Evolutionary conservation across 805 yeast genomes (phyloP).

Genomic region (Lipomyces yamanashiensis): DNA sequence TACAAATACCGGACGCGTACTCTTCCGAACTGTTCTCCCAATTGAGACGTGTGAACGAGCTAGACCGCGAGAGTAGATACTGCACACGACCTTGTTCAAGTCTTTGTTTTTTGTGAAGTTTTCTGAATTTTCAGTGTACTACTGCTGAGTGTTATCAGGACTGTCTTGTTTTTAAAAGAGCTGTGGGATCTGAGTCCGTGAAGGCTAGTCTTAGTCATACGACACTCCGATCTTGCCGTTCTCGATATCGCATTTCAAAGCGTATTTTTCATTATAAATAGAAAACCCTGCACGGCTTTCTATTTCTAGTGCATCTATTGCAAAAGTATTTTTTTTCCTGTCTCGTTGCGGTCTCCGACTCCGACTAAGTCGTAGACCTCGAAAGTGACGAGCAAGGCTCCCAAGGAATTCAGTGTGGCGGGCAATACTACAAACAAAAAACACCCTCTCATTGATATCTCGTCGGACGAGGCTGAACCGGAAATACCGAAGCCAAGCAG

Average conservation of each 20-base stretch:
- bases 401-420: slow-evolving; percentile 6
- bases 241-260: too few relatives aligned
- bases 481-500: neutral
- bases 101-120: neutral
- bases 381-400: neutral
- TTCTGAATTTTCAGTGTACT: too few relatives aligned
- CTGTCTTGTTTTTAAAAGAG: too few relatives aligned
- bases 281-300: neutral
- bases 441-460: slow-evolving; percentile 1
- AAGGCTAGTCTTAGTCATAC: too few relatives aligned
- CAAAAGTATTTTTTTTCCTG: neutral
- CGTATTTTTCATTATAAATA: too few relatives aligned
- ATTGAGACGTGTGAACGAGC: neutral
- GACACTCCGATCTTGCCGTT: too few relatives aligned
- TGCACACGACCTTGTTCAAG: neutral
- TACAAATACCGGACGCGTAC: neutral
- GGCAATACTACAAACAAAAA: slow-evolving; percentile 3
- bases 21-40: neutral
- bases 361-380: neutral
- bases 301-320: neutral
- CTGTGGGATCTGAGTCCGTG: too few relatives aligned
- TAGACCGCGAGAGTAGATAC: too few relatives aligned
- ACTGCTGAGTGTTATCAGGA: too few relatives aligned
- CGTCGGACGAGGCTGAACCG: neutral
- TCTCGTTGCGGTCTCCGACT: neutral